Evolutionary conservation across 768 basidiomycete species (phyloP), one percentile per base, ranked within the genome.

Genomic region (Megacollybia marginata): DNA sequence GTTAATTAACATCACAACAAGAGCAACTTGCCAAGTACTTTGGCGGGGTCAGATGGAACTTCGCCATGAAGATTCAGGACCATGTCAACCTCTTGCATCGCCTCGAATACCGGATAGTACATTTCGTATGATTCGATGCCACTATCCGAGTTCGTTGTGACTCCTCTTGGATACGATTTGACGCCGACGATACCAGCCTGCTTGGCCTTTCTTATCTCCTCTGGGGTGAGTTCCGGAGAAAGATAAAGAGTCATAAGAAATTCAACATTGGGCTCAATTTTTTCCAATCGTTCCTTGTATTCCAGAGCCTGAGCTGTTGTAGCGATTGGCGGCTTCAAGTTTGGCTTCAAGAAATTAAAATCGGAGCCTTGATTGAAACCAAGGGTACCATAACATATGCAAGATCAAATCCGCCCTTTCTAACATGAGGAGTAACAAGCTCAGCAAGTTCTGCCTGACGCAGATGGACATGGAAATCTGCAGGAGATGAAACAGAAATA

Each of bases 41-140:
- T 68, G 40, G 67, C 55, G 4, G 82, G 65, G 55, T 93, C 85
- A n/a, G 93, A 94, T 10, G 96, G 94, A 18, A 98, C 80, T 69
- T 99, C 96, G 18, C 96, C 96, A 56, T 99, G 96, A 33, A 99
- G 75, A 68, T 98, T 98, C 40, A 99, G 76, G 16, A 98, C 93
- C 81, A 99, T 85, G 60, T 83, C 89, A 23, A 82, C 85, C 60
- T 89, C 83, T 69, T 97, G 83, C 94, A 98, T 97, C 34, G 83
- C 88, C 58, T 82, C 82, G 62, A 99, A 98, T 32, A 96, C 80
- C 16, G 88, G 85, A 65, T 97, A 96, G 63, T 95, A 99, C 1
- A 79, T 74, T 57, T 89, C 88, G 58, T 98, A 98, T 12, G 91
- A 91, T 64, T 98, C 95, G 55, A 98, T 95, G 7, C 96, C 96